phyloP scores from a whole-genome alignment of 2,329 filamentous ascomycete genomes.

The Colletotrichum sp. region DNA sequence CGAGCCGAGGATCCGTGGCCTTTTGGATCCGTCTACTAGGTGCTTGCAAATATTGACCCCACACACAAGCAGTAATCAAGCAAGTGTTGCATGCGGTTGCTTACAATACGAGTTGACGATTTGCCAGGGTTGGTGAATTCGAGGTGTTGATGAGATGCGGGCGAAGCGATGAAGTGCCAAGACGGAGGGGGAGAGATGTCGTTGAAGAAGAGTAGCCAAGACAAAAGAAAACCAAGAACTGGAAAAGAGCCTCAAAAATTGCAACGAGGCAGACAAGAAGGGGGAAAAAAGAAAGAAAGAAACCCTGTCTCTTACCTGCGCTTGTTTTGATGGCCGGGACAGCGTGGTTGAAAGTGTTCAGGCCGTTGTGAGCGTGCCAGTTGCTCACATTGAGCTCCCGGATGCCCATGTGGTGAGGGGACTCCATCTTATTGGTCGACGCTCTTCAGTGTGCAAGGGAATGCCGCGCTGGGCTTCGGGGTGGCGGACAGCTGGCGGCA shows the following conservation, averaged over 20 bases:
- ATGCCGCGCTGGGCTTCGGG: not conserved
- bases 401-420: conserved; percentile 41
- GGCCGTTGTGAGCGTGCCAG: conserved; percentile 47
- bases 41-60: conserved; percentile 6
- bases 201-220: not conserved
- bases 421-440: conserved; percentile 37
- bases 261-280: conserved; percentile 13
- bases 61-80: conserved; percentile 22
- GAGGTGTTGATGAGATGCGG: not conserved
- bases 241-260: not conserved
- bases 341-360: conserved; percentile 58
- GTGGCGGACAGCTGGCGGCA: conserved; percentile 20
- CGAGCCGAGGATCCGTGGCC: not conserved
- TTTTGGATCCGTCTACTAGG: not conserved
- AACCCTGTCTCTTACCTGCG: conserved; percentile 55
- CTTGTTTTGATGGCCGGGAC: conserved; percentile 65
- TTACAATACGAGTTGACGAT: not conserved
- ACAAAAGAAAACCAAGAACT: not conserved
- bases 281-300: not conserved
- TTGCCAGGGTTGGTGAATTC: not conserved
- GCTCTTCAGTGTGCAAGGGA: not conserved
- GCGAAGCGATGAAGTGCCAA: not conserved
- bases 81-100: not conserved
- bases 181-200: not conserved
- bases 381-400: conserved; percentile 57